Percentiles rank a stretch among this genome's conserved stretches.
These are phyloP conservation scores for Aureobasidium uvarum DNA, from an alignment of 2,329 filamentous ascomycete species.

Conservation along the genomic window DNA sequence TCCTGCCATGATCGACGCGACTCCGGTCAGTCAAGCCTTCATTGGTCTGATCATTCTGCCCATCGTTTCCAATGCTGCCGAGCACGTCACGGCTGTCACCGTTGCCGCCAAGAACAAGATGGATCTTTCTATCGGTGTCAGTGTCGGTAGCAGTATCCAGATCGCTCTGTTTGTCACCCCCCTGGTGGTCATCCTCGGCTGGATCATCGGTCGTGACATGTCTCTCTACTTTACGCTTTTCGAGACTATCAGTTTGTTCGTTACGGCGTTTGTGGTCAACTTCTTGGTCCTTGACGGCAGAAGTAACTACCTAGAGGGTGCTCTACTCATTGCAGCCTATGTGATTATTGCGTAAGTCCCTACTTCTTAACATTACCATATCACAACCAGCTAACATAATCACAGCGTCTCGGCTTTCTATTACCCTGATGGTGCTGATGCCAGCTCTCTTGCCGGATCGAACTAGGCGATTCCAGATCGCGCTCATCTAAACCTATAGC, in stretches of 20 bases:
- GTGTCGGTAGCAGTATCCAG: slow-evolving; percentile 76
- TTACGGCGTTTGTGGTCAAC: slow-evolving; percentile 79
- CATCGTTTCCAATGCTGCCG: slow-evolving; percentile 79
- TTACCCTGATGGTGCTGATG: slow-evolving; percentile 46
- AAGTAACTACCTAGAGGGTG: slow-evolving; percentile 79
- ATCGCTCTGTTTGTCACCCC: slow-evolving; percentile 78
- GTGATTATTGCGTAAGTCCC: slow-evolving; percentile 66
- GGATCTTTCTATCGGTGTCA: slow-evolving; percentile 78
- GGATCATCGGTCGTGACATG: slow-evolving; percentile 73
- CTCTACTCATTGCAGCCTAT: slow-evolving; percentile 72
- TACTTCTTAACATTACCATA: not conserved
- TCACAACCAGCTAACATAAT: not conserved
- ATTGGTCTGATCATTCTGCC: slow-evolving; percentile 77
- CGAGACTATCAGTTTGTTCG: slow-evolving; percentile 70
- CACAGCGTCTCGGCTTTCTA: slow-evolving; percentile 48
- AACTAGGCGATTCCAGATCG: not conserved
- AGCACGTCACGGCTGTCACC: slow-evolving; percentile 77
- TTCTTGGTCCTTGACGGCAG: slow-evolving; percentile 81
- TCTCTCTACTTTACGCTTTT: slow-evolving; percentile 61
- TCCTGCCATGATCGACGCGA: slow-evolving; percentile 61
- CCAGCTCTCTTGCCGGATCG: slow-evolving; percentile 46
- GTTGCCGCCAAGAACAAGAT: slow-evolving; percentile 83
- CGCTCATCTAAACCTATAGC: not conserved
- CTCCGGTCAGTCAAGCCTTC: slow-evolving; percentile 66
- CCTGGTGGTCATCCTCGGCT: slow-evolving; percentile 72